Evolutionary conservation across 306 rosid species (phyloP).

Genomic region (Pyrus bretschneideri): DNA sequence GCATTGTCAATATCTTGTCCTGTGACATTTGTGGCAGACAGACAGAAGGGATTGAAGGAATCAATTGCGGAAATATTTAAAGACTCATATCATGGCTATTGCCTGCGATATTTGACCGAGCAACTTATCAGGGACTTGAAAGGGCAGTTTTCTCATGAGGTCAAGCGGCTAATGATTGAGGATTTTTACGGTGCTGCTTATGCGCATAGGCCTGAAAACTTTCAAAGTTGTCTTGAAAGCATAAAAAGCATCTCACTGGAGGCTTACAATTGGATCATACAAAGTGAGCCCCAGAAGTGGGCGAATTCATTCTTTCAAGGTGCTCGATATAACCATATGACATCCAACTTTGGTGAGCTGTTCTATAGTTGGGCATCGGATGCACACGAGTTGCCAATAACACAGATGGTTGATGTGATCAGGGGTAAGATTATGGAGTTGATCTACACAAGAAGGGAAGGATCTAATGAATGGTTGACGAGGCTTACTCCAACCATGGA

Average conservation of each 20-base stretch:
- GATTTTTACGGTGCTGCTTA: conserved; percentile 82
- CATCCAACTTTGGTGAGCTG: conserved; percentile 86
- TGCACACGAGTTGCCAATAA: conserved; percentile 84
- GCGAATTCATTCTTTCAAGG: conserved; percentile 84
- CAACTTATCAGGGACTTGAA: conserved; percentile 85
- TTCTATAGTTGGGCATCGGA: conserved; percentile 90
- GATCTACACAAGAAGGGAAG: conserved; percentile 51
- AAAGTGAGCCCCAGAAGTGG: conserved; percentile 84
- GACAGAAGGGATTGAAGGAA: conserved; percentile 69
- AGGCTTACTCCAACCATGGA: conserved; percentile 86
- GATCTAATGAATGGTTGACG: conserved; percentile 65
- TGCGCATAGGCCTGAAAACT: conserved; percentile 61
- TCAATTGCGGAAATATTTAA: conserved; percentile 65
- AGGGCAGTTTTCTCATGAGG: conserved; percentile 93
- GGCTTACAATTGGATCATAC: conserved; percentile 78
- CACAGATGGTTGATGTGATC: conserved; percentile 89
- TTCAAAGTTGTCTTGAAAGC: conserved; percentile 63
- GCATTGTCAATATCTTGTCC: conserved; percentile 65
- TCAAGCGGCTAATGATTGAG: conserved; percentile 81
- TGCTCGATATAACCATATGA: conserved; percentile 81
- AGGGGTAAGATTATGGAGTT: conserved; percentile 77
- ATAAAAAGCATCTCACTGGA: conserved; percentile 68
- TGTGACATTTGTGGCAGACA: conserved; percentile 84
- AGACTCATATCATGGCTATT: conserved; percentile 78
- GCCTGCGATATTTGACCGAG: conserved; percentile 75